Evolutionary conservation across 192 early-diverging fungal genomes (phyloP), one percentile per base, ranked within the genome.

Genomic region (Backusella morwellensis): DNA sequence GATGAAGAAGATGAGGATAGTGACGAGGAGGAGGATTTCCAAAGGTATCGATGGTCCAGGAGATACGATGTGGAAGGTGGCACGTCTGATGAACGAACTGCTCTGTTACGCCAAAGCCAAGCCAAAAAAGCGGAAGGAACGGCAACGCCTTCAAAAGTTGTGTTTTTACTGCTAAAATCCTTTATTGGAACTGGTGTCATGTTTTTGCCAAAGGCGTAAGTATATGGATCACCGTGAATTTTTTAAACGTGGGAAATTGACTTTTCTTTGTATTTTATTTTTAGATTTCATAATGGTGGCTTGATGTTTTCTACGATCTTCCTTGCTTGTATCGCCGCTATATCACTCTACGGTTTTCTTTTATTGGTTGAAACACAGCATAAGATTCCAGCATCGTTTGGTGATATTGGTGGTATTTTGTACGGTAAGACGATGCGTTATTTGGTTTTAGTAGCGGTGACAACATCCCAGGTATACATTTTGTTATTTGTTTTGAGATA

Each of bases 111-210:
- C 11, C 54, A 74, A 52, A 23, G 73, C 4, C 68, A 59, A 40
- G 42, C 68, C 7, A 73, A 44, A 35, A n/a, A 67, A 4, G 23
- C 72, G 1, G 71, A 87, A 75, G 86, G 83, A 47, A 90, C 86
- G n/a, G 91, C 91, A 9, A 88, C 89, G n/a, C 89, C 93, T 6
- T 79, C 84, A 6, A 93, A 93, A 77, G 91, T 92, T 19, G 89
- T 93, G 29, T 93, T 93, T 75, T 77, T 95, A 77, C 84, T 95
- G 67, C 82, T 95, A 29, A 95, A 95, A 85, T 88, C 93, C 1
- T 95, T 95, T 90, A 91, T 82, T 40, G 77, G 77, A 42, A 82
- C 80, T 36, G 80, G 80, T 35, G 77, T 82, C 34, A 82, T 82
- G 80, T 82, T 82, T 54, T 72, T 82, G 42, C 78, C 76, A 34